Evolutionary conservation across 768 basidiomycete genomes (phyloP), one percentile per base, ranked within the genome.

Genomic region (Leccinum olivaceopallidum): DNA sequence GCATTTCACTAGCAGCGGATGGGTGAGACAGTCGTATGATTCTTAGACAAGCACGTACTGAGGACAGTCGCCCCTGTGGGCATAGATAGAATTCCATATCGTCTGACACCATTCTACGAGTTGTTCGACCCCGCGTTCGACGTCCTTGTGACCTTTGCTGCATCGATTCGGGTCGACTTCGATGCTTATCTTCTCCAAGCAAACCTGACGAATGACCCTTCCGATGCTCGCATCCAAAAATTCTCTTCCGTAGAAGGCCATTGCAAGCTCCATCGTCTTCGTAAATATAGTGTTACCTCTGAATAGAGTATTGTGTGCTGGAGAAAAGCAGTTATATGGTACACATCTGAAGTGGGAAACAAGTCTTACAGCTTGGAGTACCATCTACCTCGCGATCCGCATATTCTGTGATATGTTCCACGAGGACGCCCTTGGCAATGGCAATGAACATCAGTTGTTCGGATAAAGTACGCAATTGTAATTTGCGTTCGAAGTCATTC

Each of bases 181-280:
- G 57, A 95, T 88, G 22, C 84, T 80, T 62, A 94, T 78, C 69
- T 86, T 86, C 64, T 93, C 91, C 16, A 80, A 72, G 71, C 85
- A 89, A 54, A 95, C 77, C 44, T 82, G 80, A 54, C 89, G 86
- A 50, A 96, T 80, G 48, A 85, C 80, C 28, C 74, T 72, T 6
- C 92, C 93, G 47, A 96, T 82, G 67, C 90, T 91, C 13, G 85
- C 84, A 68, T 94, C 91, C 22, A 96, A 80, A 69, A 93, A 94
- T 1, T 78, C 77, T 67, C 79, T 85, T n/a, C 92, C 92, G 67
- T 93, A 90, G 77, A 85, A 86, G n/a, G 80, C 79, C 85, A 95
- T 92, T 66, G 85, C 87, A 6, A 86, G 75, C 67, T 94, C 92
- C 76, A 94, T 84, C 28, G 88, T 85, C 75, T 85, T 92, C 60